phyloP scores from a whole-genome alignment of 1,139 yeast genomes.

The Geotrichum reessii region DNA sequence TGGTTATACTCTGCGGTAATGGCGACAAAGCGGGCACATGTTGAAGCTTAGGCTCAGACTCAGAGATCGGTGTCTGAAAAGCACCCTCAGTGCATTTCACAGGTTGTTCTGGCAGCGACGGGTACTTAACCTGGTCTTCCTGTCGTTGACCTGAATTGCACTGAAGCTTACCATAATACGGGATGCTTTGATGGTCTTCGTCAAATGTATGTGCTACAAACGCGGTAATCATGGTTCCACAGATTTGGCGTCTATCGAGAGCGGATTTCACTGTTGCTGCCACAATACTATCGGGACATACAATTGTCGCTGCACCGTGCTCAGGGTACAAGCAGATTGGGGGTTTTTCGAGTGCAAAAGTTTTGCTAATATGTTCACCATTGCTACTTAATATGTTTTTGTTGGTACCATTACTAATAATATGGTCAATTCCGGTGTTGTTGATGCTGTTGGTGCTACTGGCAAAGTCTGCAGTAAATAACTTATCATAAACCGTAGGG shows the following conservation, averaged over 20 bases:
- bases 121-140: neutral
- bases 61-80: neutral
- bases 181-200: neutral
- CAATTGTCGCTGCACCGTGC: neutral
- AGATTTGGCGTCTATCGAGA: neutral
- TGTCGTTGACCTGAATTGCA: neutral
- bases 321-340: neutral
- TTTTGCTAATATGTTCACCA: neutral
- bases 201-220: neutral
- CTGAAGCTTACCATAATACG: neutral
- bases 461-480: neutral
- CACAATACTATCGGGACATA: neutral
- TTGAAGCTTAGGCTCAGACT: neutral
- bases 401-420: neutral
- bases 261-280: neutral
- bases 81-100: neutral
- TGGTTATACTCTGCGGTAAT: neutral
- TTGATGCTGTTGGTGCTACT: neutral
- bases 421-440: neutral
- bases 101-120: neutral
- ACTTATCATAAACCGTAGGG: neutral
- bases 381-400: neutral
- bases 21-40: neutral
- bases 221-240: neutral
- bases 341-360: neutral